Conservation (phyloP, 352 stramenopile species). For the Globisporangium irregulare region DNA sequence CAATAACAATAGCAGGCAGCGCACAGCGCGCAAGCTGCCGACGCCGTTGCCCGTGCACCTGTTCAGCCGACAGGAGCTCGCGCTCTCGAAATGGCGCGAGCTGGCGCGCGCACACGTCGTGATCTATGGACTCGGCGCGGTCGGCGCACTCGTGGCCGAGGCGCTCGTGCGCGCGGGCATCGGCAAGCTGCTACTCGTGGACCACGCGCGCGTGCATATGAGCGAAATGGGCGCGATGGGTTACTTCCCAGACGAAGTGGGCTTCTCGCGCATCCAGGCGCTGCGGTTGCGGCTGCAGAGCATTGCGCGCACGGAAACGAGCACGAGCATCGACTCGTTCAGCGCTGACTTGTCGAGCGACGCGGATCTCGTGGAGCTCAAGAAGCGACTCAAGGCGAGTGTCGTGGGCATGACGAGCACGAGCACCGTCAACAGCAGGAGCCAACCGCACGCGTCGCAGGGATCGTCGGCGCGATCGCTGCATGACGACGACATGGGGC, state of each 20-base stretch:
- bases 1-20: background rate
- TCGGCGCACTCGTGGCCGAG: conserved; percentile 27
- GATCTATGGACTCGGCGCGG: conserved; percentile 30
- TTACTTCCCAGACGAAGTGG: conserved; percentile 27
- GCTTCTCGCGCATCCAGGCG: conserved; percentile 34
- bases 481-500: conserved; percentile 13
- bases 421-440: background rate
- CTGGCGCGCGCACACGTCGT: conserved; percentile 25
- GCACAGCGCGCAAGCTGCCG: conserved; percentile 5
- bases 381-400: conserved; percentile 38
- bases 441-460: background rate
- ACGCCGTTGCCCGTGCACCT: conserved; percentile 23
- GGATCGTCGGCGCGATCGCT: too few relatives aligned
- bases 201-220: conserved; percentile 27
- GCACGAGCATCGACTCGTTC: conserved; percentile 28
- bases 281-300: conserved; percentile 35
- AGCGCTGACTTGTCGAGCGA: conserved; percentile 26
- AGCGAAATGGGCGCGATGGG: conserved; percentile 27
- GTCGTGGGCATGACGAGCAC: conserved; percentile 16
- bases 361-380: conserved; percentile 30
- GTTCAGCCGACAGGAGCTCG: conserved; percentile 28
- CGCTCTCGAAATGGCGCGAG: conserved; percentile 24
- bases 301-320: conserved; percentile 10
- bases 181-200: conserved; percentile 35
- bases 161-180: conserved; percentile 31